Conservation (phyloP, 2,329 filamentous ascomycete genomes). For the Alternaria novae-zelandiae region DNA sequence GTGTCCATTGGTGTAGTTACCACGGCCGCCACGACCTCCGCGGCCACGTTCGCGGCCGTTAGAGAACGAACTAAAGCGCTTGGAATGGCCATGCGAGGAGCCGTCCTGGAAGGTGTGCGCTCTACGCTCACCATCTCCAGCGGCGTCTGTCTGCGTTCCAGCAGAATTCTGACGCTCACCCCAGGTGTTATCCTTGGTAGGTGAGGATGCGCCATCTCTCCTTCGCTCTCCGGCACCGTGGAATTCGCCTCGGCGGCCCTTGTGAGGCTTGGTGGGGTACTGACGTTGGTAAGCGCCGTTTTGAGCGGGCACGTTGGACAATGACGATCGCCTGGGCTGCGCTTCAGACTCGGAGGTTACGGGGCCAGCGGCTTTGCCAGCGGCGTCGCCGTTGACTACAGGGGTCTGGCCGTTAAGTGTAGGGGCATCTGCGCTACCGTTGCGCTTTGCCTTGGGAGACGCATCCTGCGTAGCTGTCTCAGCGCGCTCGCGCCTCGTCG, state of each 20-base stretch:
- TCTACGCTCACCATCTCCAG: constrained; percentile 41
- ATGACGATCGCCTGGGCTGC: constrained; percentile 26
- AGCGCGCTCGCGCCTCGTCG: constrained; percentile 19
- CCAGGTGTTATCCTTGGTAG: constrained; percentile 38
- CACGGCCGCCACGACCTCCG: constrained; percentile 56
- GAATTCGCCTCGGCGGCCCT: constrained; percentile 42
- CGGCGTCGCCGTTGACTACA: constrained; percentile 31
- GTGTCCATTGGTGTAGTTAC: constrained; percentile 45
- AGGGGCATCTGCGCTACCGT: constrained; percentile 41
- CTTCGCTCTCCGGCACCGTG: constrained; percentile 37
- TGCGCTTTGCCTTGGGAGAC: constrained; percentile 46
- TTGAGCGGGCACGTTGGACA: constrained; percentile 27
- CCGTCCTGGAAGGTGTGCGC: constrained; percentile 36
- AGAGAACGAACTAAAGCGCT: constrained; percentile 46
- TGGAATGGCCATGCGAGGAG: constrained; percentile 34
- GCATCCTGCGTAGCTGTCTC: constrained; percentile 34
- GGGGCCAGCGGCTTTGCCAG: constrained; percentile 24
- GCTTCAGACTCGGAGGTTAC: constrained; percentile 31
- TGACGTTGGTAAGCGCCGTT: constrained; percentile 39
- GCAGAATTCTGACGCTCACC: constrained; percentile 41
- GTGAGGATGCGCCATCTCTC: constrained; percentile 41
- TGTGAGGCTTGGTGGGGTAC: constrained; percentile 36
- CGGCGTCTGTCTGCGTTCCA: constrained; percentile 44
- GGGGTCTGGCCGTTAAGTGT: constrained; percentile 36
- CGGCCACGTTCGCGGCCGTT: constrained; percentile 54